Evolutionary conservation across 78 protist species (phyloP).

Genomic region (Dictyostelium intermedium): DNA sequence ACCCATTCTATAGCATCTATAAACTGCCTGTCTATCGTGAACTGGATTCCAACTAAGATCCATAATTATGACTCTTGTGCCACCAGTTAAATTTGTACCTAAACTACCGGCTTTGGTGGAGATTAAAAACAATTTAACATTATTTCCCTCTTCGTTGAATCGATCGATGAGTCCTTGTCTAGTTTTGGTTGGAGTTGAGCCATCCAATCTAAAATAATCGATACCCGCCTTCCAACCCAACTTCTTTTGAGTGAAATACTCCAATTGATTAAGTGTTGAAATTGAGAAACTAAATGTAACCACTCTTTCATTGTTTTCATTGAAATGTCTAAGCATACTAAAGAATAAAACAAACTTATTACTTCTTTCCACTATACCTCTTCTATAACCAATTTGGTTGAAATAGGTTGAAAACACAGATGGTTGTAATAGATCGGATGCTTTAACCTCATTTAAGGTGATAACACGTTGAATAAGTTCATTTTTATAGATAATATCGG

Average conservation of each 20-base stretch:
- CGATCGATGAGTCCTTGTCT: conserved; percentile 13
- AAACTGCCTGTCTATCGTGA: conserved; percentile 92
- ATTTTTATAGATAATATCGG: conserved; percentile 10
- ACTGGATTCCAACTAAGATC: conserved; percentile 95
- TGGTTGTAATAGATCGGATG: not conserved
- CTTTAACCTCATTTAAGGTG: not conserved
- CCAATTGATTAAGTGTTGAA: conserved; percentile 47
- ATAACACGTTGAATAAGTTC: conserved; percentile 34
- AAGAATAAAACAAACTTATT: conserved; percentile 17
- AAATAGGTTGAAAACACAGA: not conserved
- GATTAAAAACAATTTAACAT: conserved; percentile 34
- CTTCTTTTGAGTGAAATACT: conserved; percentile 34
- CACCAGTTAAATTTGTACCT: conserved; percentile 97
- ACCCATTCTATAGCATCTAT: conserved; percentile 96
- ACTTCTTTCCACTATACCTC: conserved; percentile 34
- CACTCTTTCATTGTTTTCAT: not conserved
- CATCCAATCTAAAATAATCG: conserved; percentile 68
- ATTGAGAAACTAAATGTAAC: conserved; percentile 19
- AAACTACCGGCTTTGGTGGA: conserved; percentile 90
- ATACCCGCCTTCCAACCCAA: conserved; percentile 4
- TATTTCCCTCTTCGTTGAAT: conserved; percentile 6
- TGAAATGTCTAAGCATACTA: not conserved
- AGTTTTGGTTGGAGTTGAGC: conserved; percentile 16
- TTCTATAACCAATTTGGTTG: not conserved
- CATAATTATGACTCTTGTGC: conserved; percentile 92